phyloP scores from a whole-genome alignment of 106 monocot genomes.

The Ottelia alismoides region DNA sequence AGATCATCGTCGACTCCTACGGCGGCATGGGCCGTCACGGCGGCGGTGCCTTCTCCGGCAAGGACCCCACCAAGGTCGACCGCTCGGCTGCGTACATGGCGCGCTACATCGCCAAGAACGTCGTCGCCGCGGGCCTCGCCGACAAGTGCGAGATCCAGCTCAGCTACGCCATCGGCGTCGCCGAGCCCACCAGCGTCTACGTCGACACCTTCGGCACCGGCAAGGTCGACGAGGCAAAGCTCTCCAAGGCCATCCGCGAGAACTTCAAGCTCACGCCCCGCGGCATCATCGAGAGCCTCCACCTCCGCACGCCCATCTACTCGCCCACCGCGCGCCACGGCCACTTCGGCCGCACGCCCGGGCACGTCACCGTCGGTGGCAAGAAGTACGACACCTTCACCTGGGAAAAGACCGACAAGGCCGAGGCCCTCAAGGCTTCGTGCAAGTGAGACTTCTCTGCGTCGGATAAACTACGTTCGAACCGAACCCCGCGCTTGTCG shows the following conservation, averaged over 20 bases:
- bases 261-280: conserved; percentile 6
- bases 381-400: too few species aligned
- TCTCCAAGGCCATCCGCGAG: conserved; percentile 2
- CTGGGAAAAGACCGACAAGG: too few species aligned
- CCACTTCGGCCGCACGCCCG: conserved; percentile 8
- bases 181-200: conserved; percentile 2
- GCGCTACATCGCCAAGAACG: conserved; percentile 7
- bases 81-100: conserved; percentile 9
- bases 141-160: conserved; percentile 2
- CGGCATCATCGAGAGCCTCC: conserved; percentile 4
- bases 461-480: too few species aligned
- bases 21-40: too few species aligned
- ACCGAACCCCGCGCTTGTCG: too few species aligned
- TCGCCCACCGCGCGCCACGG: conserved; percentile 1
- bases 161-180: conserved; percentile 4
- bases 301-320: neutral
- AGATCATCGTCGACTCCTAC: too few species aligned
- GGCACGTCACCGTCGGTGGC: too few species aligned
- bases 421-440: too few species aligned
- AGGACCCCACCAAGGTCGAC: too few species aligned
- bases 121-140: conserved; percentile 3
- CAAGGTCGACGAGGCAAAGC: conserved; percentile 4
- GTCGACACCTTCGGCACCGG: conserved; percentile 7
- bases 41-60: too few species aligned
- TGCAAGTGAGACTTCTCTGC: too few species aligned